These are phyloP conservation scores for Amanita fuliginea DNA, from an alignment of 768 basidiomycete species.

Conservation along the genomic window DNA sequence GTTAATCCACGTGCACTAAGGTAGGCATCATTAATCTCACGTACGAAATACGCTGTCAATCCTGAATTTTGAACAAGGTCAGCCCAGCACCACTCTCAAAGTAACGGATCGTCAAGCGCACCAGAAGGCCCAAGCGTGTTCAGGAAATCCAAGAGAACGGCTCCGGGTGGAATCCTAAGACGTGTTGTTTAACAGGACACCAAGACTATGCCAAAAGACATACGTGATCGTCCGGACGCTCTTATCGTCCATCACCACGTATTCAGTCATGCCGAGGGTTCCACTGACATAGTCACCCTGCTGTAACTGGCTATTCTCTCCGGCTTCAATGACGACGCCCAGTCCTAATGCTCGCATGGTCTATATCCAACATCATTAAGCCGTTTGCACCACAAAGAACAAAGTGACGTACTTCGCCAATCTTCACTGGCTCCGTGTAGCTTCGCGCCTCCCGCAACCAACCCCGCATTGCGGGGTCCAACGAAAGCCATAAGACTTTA, in stretches of 20 bases:
- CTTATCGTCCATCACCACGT: conserved; percentile 47
- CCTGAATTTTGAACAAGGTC: conserved; percentile 28
- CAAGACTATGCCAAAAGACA: conserved; percentile 12
- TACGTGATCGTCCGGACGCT: conserved; percentile 44
- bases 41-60: conserved; percentile 83
- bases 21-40: too few species aligned
- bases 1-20: neutral
- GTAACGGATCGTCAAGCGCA: conserved; percentile 20
- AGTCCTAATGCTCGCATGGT: conserved; percentile 68
- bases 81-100: neutral
- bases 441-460: conserved; percentile 68
- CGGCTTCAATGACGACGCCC: conserved; percentile 52
- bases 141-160: conserved; percentile 64
- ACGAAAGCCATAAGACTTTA: conserved; percentile 64
- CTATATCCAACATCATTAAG: conserved; percentile 13
- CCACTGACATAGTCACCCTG: conserved; percentile 66
- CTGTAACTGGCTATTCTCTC: conserved; percentile 39
- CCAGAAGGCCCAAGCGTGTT: conserved; percentile 71
- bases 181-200: neutral
- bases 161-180: conserved; percentile 45
- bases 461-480: conserved; percentile 86
- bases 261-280: conserved; percentile 71
- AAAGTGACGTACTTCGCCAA: conserved; percentile 39
- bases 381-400: neutral
- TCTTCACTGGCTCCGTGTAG: conserved; percentile 61